Percentiles rank a stretch among this genome's conserved stretches.
Conservation (phyloP, 108 stramenopile species). For the Chaetoceros muelleri region DNA sequence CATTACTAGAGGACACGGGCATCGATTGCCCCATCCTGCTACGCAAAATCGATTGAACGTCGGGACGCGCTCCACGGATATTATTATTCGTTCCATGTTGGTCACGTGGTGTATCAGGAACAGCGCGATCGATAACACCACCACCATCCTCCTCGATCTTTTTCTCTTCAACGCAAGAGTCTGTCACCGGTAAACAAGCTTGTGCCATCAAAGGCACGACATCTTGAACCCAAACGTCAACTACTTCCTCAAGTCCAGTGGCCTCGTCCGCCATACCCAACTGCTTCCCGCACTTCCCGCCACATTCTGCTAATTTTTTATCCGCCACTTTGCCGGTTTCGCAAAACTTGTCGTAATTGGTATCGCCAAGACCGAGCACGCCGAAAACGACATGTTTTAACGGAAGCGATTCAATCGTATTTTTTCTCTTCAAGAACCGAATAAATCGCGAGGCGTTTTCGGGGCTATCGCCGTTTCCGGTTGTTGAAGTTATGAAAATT, state of each 20-base stretch:
- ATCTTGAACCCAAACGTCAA: slow-evolving; percentile 68
- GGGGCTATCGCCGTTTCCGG: slow-evolving; percentile 90
- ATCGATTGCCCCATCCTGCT: background rate
- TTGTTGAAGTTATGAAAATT: slow-evolving; percentile 70
- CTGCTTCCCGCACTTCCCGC: slow-evolving; percentile 39
- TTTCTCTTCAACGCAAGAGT: slow-evolving; percentile 1
- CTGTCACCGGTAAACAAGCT: no score
- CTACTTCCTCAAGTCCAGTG: slow-evolving; percentile 67
- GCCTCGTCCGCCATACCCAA: slow-evolving; percentile 86
- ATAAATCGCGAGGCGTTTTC: slow-evolving; percentile 76
- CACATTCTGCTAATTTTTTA: slow-evolving; percentile 46
- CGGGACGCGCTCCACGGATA: background rate
- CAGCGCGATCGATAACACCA: no score
- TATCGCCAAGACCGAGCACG: slow-evolving; percentile 84
- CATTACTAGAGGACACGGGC: background rate
- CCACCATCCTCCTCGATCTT: background rate
- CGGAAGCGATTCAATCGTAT: slow-evolving; percentile 6
- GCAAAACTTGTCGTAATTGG: slow-evolving; percentile 87
- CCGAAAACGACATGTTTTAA: slow-evolving; percentile 44
- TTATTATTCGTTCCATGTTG: background rate
- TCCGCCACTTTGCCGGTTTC: slow-evolving; percentile 53
- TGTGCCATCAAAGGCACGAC: slow-evolving; percentile 27
- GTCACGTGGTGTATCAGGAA: no score
- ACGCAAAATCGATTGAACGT: background rate
- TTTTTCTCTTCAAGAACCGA: slow-evolving; percentile 54